A percentile compares a stretch with the other conserved stretches of the same genome.
Conservation (phyloP, 495 filamentous ascomycete species). For the Aspergillus olivimuriae region DNA sequence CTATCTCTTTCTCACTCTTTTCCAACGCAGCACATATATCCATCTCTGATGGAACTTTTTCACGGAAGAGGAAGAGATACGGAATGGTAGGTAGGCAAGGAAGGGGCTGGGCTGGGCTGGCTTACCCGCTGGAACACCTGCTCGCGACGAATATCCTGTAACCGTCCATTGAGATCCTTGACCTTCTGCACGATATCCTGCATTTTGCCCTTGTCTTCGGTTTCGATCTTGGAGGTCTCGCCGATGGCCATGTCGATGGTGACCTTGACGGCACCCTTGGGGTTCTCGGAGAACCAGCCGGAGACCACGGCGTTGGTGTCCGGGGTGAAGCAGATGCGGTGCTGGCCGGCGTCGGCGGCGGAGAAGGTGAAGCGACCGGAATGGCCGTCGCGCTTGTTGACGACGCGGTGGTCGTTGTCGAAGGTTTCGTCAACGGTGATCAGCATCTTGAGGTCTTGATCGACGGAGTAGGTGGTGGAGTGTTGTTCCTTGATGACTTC, state of each 20-base stretch:
- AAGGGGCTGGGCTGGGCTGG: slow-evolving; percentile 10
- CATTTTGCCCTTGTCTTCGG: slow-evolving; percentile 88
- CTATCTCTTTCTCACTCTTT: background rate
- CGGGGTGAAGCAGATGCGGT: slow-evolving; percentile 89
- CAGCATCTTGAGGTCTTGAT: slow-evolving; percentile 70
- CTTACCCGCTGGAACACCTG: slow-evolving; percentile 94
- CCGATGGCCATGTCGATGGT: slow-evolving; percentile 91
- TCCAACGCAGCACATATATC: too few species aligned
- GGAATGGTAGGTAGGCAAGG: background rate
- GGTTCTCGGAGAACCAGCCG: slow-evolving; percentile 64
- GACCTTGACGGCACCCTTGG: slow-evolving; percentile 71
- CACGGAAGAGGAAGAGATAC: background rate
- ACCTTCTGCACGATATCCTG: slow-evolving; percentile 85
- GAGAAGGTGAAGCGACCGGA: slow-evolving; percentile 93
- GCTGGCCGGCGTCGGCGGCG: slow-evolving; percentile 86
- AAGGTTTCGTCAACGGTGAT: slow-evolving; percentile 96
- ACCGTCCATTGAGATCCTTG: slow-evolving; percentile 77
- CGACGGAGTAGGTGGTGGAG: slow-evolving; percentile 54
- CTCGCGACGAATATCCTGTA: slow-evolving; percentile 87
- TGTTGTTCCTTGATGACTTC: slow-evolving; percentile 70
- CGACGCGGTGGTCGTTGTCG: slow-evolving; percentile 95
- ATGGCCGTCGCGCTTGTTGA: slow-evolving; percentile 70
- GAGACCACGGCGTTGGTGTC: slow-evolving; percentile 52
- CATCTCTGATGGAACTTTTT: too few species aligned
- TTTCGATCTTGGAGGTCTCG: slow-evolving; percentile 91